A percentile compares a stretch with the other conserved stretches of the same genome.
phyloP scores from a whole-genome alignment of 2,329 filamentous ascomycete species.

The Fusarium sp. region DNA sequence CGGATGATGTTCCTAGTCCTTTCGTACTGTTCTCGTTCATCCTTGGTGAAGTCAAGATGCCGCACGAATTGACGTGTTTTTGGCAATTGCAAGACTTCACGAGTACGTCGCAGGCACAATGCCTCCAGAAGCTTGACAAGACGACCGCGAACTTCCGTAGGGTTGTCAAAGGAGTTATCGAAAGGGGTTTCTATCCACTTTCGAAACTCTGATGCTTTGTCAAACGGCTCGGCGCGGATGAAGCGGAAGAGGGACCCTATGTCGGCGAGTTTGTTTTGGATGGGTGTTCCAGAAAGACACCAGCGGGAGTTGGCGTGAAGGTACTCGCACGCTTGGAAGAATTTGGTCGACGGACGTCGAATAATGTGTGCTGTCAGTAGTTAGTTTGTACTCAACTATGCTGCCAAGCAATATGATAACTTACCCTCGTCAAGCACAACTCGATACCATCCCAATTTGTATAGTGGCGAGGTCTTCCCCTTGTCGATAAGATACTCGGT shows the following conservation, averaged over 20 bases:
- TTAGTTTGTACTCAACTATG: fast-evolving
- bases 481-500: slow-evolving; percentile 1
- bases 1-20: neutral
- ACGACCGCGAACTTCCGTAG: neutral
- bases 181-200: slow-evolving; percentile 11
- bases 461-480: neutral
- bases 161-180: neutral
- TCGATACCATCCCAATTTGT: slow-evolving; percentile 53
- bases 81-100: slow-evolving; percentile 1
- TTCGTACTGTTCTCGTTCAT: neutral
- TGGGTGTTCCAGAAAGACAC: slow-evolving; percentile 66
- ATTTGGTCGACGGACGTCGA: slow-evolving; percentile 57
- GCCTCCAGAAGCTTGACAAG: slow-evolving; percentile 4
- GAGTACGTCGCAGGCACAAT: neutral
- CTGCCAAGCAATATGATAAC: neutral
- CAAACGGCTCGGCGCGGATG: slow-evolving; percentile 10
- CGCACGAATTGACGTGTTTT: neutral
- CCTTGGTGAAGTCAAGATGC: neutral
- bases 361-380: slow-evolving; percentile 58
- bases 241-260: slow-evolving; percentile 48
- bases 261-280: slow-evolving; percentile 66
- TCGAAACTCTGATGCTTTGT: neutral
- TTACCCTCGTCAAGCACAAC: slow-evolving; percentile 61
- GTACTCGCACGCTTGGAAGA: slow-evolving; percentile 57
- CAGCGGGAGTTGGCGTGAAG: slow-evolving; percentile 61